These are phyloP conservation scores for Adansonia madagascariensis DNA, from an alignment of 441 rosid genomes.

Conservation along the genomic window DNA sequence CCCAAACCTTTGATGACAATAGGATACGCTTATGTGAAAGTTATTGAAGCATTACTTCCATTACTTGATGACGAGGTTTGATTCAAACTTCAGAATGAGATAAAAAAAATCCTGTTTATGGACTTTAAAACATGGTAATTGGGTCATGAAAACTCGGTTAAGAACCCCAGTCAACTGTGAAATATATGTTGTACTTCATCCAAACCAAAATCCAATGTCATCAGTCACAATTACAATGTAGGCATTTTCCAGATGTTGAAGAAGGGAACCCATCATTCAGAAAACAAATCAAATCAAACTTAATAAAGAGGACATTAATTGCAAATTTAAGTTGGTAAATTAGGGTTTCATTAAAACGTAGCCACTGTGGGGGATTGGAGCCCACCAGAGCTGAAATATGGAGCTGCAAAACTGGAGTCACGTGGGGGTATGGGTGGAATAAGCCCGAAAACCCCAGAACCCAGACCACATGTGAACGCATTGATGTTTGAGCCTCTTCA, in stretches of 20 bases:
- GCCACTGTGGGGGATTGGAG: background rate
- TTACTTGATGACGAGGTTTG: background rate
- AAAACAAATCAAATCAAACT: background rate
- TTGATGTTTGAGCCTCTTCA: conserved; percentile 44
- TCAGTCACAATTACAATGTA: background rate
- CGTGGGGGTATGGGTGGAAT: conserved; percentile 32
- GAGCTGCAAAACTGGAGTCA: conserved; percentile 21
- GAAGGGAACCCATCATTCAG: background rate
- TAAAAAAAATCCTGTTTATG: background rate
- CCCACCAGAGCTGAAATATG: conserved; percentile 16
- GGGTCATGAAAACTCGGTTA: conserved; percentile 2
- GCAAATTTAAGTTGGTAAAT: background rate
- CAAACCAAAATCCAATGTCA: background rate
- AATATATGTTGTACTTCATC: background rate
- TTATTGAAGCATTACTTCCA: background rate
- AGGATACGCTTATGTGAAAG: background rate
- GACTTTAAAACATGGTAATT: conserved; percentile 12
- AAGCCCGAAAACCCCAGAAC: conserved; percentile 15
- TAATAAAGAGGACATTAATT: background rate
- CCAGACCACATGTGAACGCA: conserved; percentile 41
- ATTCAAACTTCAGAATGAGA: conserved; percentile 10
- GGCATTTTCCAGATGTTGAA: background rate
- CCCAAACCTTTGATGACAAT: background rate
- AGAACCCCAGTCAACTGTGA: background rate
- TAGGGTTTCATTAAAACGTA: background rate